A percentile compares a stretch with the other conserved stretches of the same genome.
These are phyloP conservation scores for Clavaria fumosa DNA, from an alignment of 768 basidiomycete species.

Conservation along the genomic window DNA sequence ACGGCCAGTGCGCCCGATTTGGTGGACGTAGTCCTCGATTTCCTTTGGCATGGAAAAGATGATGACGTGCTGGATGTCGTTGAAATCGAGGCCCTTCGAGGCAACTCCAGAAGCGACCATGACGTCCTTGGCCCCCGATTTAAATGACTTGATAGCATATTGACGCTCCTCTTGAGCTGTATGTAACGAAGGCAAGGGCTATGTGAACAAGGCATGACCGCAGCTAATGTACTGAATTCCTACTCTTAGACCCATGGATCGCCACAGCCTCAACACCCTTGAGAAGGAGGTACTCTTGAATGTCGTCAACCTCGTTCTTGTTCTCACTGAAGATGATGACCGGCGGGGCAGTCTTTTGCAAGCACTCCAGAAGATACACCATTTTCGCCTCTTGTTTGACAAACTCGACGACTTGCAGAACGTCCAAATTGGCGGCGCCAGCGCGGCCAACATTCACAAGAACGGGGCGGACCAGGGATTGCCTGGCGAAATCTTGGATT, in stretches of 20 bases:
- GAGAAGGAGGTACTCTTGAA: constrained; percentile 90
- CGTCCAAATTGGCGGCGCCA: constrained; percentile 93
- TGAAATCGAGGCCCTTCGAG: constrained; percentile 96
- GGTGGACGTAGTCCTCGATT: constrained; percentile 99
- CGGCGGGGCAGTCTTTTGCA: constrained; percentile 97
- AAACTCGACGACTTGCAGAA: constrained; percentile 93
- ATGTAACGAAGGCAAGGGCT: too few relatives aligned
- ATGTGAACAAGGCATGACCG: too few relatives aligned
- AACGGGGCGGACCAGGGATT: constrained; percentile 87
- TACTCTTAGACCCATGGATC: constrained; percentile 96
- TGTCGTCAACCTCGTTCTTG: constrained; percentile 99
- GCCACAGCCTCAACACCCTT: constrained; percentile 98
- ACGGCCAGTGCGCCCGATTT: constrained; percentile 95
- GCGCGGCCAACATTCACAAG: constrained; percentile 97
- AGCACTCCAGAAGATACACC: constrained; percentile 94
- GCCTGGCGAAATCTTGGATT: constrained; percentile 96
- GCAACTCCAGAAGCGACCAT: constrained; percentile 99
- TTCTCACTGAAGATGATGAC: constrained; percentile 98
- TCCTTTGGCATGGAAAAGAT: constrained; percentile 99
- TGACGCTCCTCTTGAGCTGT: constrained; percentile 96
- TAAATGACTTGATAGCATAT: constrained; percentile 97
- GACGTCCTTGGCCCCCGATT: constrained; percentile 92
- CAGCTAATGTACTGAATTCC: too few relatives aligned
- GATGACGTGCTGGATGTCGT: constrained; percentile 97
- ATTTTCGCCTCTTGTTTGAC: constrained; percentile 99